Percentiles rank a stretch among this genome's conserved stretches.
Evolutionary conservation across 371 early-diverging fungal species (phyloP).

Genomic region (Mucor indicus): DNA sequence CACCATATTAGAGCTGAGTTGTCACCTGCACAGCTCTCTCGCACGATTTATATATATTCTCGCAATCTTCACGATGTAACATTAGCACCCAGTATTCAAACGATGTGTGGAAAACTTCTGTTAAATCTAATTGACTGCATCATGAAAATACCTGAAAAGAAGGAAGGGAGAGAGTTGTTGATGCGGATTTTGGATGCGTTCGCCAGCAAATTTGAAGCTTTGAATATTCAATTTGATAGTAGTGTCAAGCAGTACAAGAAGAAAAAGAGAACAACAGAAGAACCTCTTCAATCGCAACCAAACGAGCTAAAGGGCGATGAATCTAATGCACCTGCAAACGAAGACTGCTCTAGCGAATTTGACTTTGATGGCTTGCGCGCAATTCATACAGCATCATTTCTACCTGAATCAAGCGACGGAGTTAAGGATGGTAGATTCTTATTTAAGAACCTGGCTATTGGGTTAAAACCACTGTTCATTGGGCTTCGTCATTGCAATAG

Average conservation of each 20-base stretch:
- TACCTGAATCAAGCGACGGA: conserved; percentile 68
- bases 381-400: conserved; percentile 64
- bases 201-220: conserved; percentile 71
- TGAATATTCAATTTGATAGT: conserved; percentile 60
- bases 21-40: conserved; percentile 70
- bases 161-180: conserved; percentile 70
- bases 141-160: conserved; percentile 64
- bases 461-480: conserved; percentile 79
- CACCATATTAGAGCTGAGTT: conserved; percentile 91
- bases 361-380: conserved; percentile 83
- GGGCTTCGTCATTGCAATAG: conserved; percentile 76
- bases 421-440: conserved; percentile 78
- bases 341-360: conserved; percentile 34
- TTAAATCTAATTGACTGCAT: conserved; percentile 88
- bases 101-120: conserved; percentile 94
- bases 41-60: conserved; percentile 87
- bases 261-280: conserved; percentile 19
- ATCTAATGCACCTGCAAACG: background rate
- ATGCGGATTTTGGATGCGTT: conserved; percentile 86
- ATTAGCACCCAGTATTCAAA: conserved; percentile 88
- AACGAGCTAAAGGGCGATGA: background rate
- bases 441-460: conserved; percentile 83
- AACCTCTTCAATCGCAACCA: background rate
- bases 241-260: conserved; percentile 53
- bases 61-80: conserved; percentile 87